Base-by-base conservation (phyloP, 2,329 filamentous ascomycete genomes). In the Lachnellula occidentalis region DNA sequence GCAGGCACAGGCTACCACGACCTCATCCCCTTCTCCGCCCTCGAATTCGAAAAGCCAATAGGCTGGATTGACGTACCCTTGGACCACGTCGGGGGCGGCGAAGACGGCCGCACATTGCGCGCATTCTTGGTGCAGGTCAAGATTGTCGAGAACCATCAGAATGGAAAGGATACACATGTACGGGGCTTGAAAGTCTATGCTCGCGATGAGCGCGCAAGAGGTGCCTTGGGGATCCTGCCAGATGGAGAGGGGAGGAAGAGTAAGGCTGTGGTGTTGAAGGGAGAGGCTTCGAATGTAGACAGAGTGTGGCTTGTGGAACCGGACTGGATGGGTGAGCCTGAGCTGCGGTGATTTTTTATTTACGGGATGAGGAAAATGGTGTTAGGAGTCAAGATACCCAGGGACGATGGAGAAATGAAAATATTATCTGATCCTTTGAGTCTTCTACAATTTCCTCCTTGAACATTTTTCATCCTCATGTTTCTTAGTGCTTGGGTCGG, bases 111-210 rank as follows among this genome's bases (percentile, higher is more conserved):
- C 64, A 88, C 92, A 1, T 80, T 97, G 17, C 84, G 92, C 57
- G 91, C 89, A 15, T 96, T 92, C 74, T 83, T 97, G 31, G 79
- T 99, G 27, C 92, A 97, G 71, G 85, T 97, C 66, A 85, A 88
- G 62, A 86, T 99, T 48, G 81, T 92, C 50, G 94, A 97, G 74
- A 99, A 99, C 68, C 94, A 99, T 70, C 94, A 99, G 73, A 99
- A 99, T 70, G 94, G 94, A 60, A 99, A 99, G 71, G 94, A 99
- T 70, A 99, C 94, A n/a, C 94, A 99, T 76, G 80, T 99, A 22
- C 81, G 94, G 15, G 92, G 91, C 2, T 81, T 99, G 70, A 95
- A 96, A 74, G 87, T 97, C 9, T 99, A 83, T 61, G 81, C 81
- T 15, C 58, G 55, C 19, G 67, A 69, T 49, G 68, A 70, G 34